Evolutionary conservation across 169 alveolate species (phyloP).

Genomic region (Babesia sp.): DNA sequence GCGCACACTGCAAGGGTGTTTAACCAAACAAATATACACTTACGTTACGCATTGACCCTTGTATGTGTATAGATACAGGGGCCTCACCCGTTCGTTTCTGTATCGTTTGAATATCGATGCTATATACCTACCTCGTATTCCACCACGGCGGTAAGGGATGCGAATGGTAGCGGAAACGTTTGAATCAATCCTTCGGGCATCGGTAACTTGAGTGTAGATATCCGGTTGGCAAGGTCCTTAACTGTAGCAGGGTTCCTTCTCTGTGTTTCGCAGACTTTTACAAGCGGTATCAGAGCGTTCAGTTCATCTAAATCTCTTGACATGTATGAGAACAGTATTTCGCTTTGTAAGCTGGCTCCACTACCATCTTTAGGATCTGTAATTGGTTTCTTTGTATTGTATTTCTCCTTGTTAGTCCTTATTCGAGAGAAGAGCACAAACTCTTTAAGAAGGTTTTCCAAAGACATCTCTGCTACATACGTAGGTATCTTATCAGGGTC

Average conservation of each 20-base stretch:
- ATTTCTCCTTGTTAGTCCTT: conserved; percentile 9
- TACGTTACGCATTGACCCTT: conserved; percentile 31
- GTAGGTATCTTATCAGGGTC: background rate
- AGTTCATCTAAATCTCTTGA: conserved; percentile 17
- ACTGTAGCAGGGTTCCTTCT: background rate
- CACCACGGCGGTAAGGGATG: conserved; percentile 42
- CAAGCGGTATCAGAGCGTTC: background rate
- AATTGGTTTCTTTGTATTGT: background rate
- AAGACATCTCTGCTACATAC: background rate
- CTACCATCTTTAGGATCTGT: background rate
- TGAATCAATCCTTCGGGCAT: conserved; percentile 55
- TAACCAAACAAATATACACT: background rate
- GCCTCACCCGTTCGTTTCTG: conserved; percentile 27
- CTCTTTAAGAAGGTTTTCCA: conserved; percentile 4
- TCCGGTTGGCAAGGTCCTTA: conserved; percentile 13
- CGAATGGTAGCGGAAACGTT: conserved; percentile 59
- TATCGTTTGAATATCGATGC: background rate
- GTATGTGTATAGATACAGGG: conserved; percentile 29
- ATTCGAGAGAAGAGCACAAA: conserved; percentile 22
- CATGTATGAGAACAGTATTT: background rate
- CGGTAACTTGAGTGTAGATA: conserved; percentile 38
- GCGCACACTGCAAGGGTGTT: conserved; percentile 10
- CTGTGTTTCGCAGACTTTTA: background rate
- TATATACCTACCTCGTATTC: conserved; percentile 20
- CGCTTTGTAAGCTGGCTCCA: background rate